phyloP scores from a whole-genome alignment of 805 yeast species.

The Nakazawaea holstii region DNA sequence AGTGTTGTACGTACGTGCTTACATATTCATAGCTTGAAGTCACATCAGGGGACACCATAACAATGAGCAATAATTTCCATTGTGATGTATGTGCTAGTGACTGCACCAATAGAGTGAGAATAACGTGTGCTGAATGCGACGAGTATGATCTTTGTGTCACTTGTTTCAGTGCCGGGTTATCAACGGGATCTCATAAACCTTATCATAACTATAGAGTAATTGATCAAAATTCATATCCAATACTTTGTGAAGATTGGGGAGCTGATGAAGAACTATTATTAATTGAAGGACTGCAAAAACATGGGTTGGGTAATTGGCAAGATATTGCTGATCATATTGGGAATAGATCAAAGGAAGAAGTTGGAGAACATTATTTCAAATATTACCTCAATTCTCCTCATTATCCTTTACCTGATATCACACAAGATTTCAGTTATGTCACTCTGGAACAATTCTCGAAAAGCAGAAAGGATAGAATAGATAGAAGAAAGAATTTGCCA shows the following conservation, averaged over 20 bases:
- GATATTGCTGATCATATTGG: conserved; percentile 97
- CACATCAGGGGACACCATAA: conserved; percentile 13
- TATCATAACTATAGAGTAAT: conserved; percentile 88
- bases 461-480: conserved; percentile 65
- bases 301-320: conserved; percentile 96
- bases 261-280: conserved; percentile 93
- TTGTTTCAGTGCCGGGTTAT: conserved; percentile 82
- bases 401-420: conserved; percentile 89
- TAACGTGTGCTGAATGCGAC: conserved; percentile 85
- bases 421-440: conserved; percentile 57
- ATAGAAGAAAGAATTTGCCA: conserved; percentile 64
- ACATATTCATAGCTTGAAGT: conserved; percentile 9
- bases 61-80: conserved; percentile 51
- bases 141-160: conserved; percentile 98
- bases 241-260: conserved; percentile 90
- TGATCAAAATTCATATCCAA: conserved; percentile 93
- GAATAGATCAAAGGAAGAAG: conserved; percentile 87
- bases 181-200: conserved; percentile 85
- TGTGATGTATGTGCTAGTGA: conserved; percentile 98
- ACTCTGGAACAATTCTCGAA: conserved; percentile 66
- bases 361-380: conserved; percentile 71
- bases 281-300: conserved; percentile 86
- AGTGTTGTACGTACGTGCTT: too few relatives aligned
- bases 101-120: conserved; percentile 86
- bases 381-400: conserved; percentile 62